phyloP scores from a whole-genome alignment of 2,329 filamentous ascomycete species.

The Eutypa lata region DNA sequence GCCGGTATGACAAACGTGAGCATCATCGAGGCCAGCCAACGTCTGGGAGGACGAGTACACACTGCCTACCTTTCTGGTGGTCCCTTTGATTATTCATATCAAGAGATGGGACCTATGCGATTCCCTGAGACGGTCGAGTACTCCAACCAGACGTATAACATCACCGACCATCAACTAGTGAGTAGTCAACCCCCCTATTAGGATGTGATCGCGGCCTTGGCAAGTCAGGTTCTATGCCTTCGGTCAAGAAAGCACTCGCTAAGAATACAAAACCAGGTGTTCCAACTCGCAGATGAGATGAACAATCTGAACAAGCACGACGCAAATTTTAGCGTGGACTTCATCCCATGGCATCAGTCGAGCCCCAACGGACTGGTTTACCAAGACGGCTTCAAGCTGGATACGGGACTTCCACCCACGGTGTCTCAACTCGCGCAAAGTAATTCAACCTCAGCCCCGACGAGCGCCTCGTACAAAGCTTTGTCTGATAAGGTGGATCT shows the following conservation, averaged over 20 bases:
- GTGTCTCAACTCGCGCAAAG: conserved; percentile 44
- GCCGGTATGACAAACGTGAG: conserved; percentile 57
- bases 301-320: conserved; percentile 57
- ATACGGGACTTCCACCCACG: conserved; percentile 52
- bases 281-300: conserved; percentile 58
- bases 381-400: conserved; percentile 43
- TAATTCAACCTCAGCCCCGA: conserved; percentile 29
- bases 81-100: conserved; percentile 62
- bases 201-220: neutral
- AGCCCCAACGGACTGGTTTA: conserved; percentile 53
- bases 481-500: conserved; percentile 34
- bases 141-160: conserved; percentile 54
- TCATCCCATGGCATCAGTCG: conserved; percentile 61
- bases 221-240: neutral
- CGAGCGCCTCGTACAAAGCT: conserved; percentile 29
- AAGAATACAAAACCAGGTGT: conserved; percentile 34
- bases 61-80: conserved; percentile 60
- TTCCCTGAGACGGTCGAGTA: conserved; percentile 53
- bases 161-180: conserved; percentile 59
- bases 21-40: conserved; percentile 58
- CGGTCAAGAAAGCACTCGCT: neutral
- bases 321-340: conserved; percentile 49
- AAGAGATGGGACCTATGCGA: conserved; percentile 65
- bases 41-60: conserved; percentile 62
- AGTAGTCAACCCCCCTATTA: neutral